These are phyloP conservation scores for Pichia occidentalis DNA, from an alignment of 805 yeast species.

Conservation along the genomic window DNA sequence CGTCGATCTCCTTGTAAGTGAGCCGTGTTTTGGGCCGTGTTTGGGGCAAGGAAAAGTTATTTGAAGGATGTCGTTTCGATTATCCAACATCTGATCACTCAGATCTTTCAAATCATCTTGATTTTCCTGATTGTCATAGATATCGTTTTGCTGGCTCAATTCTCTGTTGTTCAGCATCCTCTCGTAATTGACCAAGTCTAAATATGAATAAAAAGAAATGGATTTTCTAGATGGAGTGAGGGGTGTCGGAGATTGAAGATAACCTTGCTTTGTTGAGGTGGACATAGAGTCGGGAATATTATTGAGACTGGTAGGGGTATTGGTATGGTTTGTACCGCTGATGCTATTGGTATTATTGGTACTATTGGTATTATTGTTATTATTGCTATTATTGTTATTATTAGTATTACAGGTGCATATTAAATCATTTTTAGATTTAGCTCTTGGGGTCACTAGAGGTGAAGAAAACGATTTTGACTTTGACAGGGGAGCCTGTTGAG, in stretches of 20 bases:
- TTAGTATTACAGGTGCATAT: constrained; percentile 1
- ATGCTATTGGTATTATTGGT: too few relatives aligned
- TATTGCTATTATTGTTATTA: not conserved
- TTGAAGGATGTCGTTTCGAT: not conserved
- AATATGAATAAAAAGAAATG: constrained; percentile 29
- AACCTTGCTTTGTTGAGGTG: too few relatives aligned
- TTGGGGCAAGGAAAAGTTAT: not conserved
- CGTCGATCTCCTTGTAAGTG: constrained; percentile 9
- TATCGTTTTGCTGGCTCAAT: not conserved
- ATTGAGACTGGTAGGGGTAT: too few relatives aligned
- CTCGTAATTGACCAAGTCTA: constrained; percentile 28
- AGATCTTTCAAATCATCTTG: constrained; percentile 3
- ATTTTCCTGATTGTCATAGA: constrained; percentile 1
- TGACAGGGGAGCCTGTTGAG: not conserved
- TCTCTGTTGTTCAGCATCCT: constrained; percentile 10
- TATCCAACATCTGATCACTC: constrained; percentile 3
- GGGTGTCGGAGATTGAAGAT: too few relatives aligned
- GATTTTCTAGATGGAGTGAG: constrained; percentile 20
- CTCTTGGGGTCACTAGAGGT: too few relatives aligned
- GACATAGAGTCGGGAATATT: too few relatives aligned
- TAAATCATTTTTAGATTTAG: not conserved
- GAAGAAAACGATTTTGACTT: not conserved
- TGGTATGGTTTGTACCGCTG: too few relatives aligned
- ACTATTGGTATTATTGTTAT: not conserved
- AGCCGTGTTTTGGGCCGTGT: constrained; percentile 10